Evolutionary conservation across 345 rosid species (phyloP).

Genomic region (Kandelia obovata): DNA sequence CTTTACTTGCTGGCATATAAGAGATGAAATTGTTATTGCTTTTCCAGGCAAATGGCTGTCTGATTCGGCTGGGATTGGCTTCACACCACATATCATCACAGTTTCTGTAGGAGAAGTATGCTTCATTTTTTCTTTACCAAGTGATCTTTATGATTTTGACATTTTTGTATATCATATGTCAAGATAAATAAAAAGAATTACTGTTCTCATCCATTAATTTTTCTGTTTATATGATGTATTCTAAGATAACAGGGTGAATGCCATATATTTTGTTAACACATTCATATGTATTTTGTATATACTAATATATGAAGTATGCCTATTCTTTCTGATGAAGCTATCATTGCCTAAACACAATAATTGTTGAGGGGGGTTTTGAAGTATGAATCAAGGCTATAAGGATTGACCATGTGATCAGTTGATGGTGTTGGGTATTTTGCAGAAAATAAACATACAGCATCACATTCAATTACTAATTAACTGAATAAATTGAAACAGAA

Average conservation of each 20-base stretch:
- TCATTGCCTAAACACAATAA: neutral
- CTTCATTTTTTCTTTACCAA: neutral
- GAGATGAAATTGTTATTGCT: constrained; percentile 25
- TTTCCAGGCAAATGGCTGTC: constrained; percentile 64
- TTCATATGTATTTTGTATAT: neutral
- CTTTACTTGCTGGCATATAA: neutral
- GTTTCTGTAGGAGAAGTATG: constrained; percentile 81
- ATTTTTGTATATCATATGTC: too few species aligned
- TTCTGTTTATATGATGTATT: neutral
- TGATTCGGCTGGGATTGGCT: constrained; percentile 76
- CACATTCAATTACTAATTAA: too few species aligned
- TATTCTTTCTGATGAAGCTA: neutral
- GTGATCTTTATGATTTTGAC: neutral
- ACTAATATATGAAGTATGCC: neutral
- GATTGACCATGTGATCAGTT: too few species aligned
- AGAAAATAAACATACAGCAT: too few species aligned
- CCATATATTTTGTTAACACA: too few species aligned
- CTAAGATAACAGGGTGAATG: neutral
- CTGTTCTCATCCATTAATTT: neutral
- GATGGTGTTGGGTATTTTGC: too few species aligned
- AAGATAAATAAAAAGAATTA: too few species aligned
- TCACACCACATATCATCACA: constrained; percentile 65
- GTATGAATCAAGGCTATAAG: neutral
- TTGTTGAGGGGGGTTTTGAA: neutral
- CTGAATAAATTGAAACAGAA: too few species aligned